Evolutionary conservation across 2,329 filamentous ascomycete species (phyloP).

Genomic region (Colletotrichum melonis): DNA sequence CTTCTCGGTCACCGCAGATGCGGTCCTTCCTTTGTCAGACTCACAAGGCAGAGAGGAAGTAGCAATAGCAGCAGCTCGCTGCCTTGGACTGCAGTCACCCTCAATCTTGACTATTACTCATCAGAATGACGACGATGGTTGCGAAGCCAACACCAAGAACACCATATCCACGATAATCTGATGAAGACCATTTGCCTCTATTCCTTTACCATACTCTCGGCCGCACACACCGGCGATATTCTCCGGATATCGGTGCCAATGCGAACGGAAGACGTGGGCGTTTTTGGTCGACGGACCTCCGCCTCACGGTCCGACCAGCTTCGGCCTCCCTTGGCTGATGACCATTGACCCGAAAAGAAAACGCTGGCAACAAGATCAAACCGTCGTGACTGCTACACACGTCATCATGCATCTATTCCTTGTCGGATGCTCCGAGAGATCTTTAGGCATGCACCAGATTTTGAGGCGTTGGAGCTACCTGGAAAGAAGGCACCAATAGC

Average conservation of each 20-base stretch:
- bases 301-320: background rate
- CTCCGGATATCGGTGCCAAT: background rate
- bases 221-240: background rate
- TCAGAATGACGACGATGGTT: background rate
- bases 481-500: conserved; percentile 25
- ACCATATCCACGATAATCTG: background rate
- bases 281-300: background rate
- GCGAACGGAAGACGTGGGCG: background rate
- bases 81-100: background rate
- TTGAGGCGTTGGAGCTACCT: conserved; percentile 16
- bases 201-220: background rate
- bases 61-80: background rate
- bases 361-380: background rate
- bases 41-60: background rate
- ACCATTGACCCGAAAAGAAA: background rate
- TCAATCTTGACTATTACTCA: background rate
- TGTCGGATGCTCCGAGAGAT: background rate
- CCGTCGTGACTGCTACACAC: background rate
- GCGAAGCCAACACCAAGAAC: background rate
- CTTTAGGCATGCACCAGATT: background rate
- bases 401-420: conserved; percentile 19
- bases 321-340: background rate
- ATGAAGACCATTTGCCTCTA: background rate
- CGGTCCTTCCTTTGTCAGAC: background rate
- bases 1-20: background rate